A percentile compares a stretch with the other conserved stretches of the same genome.
Evolutionary conservation across 768 basidiomycete species (phyloP).

Genomic region (Strobilomyces echinocephalus): DNA sequence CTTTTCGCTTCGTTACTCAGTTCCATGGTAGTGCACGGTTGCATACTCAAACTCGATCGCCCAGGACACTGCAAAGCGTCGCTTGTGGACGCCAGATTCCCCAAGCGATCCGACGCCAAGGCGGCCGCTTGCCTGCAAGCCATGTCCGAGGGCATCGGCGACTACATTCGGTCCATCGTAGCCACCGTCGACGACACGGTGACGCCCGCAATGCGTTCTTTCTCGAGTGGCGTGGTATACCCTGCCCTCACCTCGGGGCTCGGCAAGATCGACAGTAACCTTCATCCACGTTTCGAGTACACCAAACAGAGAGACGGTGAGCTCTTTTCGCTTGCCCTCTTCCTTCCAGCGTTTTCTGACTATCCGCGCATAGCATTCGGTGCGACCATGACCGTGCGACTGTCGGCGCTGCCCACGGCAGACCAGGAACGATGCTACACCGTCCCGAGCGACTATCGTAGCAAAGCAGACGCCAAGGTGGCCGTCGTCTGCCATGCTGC

Average conservation of each 20-base stretch:
- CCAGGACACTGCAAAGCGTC: slow-evolving; percentile 51
- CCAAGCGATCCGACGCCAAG: slow-evolving; percentile 62
- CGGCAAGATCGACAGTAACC: slow-evolving; percentile 36
- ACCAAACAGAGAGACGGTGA: slow-evolving; percentile 49
- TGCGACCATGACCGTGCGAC: slow-evolving; percentile 42
- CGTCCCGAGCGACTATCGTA: slow-evolving; percentile 47
- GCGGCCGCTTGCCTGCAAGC: slow-evolving; percentile 62
- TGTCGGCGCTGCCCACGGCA: slow-evolving; percentile 30
- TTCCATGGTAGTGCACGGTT: slow-evolving; percentile 49
- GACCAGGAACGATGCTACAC: slow-evolving; percentile 42
- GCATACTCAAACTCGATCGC: slow-evolving; percentile 54
- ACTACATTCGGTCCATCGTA: slow-evolving; percentile 47
- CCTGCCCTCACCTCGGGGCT: slow-evolving; percentile 45
- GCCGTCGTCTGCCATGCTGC: slow-evolving; percentile 52
- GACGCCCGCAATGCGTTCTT: slow-evolving; percentile 40
- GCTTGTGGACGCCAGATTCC: slow-evolving; percentile 59
- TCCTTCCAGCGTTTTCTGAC: neutral
- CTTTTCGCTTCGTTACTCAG: slow-evolving; percentile 3
- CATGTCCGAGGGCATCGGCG: slow-evolving; percentile 56
- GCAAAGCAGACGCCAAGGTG: slow-evolving; percentile 57
- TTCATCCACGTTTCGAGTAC: slow-evolving; percentile 39
- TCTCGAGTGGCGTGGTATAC: slow-evolving; percentile 42
- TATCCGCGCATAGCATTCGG: slow-evolving; percentile 45
- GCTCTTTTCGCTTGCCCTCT: slow-evolving; percentile 2
- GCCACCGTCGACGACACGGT: slow-evolving; percentile 43